Conservation (phyloP, 1,139 yeast species). For the Candida pseudocylindracea region DNA sequence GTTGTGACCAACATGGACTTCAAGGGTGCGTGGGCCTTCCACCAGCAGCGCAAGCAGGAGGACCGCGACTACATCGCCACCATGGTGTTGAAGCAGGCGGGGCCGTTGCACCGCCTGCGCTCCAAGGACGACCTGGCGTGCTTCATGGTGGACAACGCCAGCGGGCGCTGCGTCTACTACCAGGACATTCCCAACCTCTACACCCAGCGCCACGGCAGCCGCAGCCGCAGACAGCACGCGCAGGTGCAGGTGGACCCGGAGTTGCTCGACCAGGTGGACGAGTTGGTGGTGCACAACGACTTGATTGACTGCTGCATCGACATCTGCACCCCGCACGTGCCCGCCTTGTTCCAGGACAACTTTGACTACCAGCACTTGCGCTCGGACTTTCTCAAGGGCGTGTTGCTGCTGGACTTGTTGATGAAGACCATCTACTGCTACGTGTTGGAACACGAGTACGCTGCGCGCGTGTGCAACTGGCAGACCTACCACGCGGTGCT, state of each 20-base stretch:
- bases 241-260: conserved; percentile 67
- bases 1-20: conserved; percentile 83
- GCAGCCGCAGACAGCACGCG: conserved; percentile 9
- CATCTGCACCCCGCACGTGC: conserved; percentile 86
- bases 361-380: conserved; percentile 82
- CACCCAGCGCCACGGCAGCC: conserved; percentile 7
- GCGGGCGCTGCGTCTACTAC: conserved; percentile 63
- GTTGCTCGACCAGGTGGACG: conserved; percentile 47
- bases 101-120: conserved; percentile 71
- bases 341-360: conserved; percentile 87
- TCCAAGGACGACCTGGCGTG: conserved; percentile 66
- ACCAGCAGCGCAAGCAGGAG: conserved; percentile 39
- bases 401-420: conserved; percentile 70
- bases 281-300: conserved; percentile 67
- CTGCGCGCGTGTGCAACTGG: conserved; percentile 87
- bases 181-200: conserved; percentile 51
- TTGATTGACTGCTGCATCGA: conserved; percentile 92
- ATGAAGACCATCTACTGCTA: conserved; percentile 85
- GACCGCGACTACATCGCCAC: conserved; percentile 89
- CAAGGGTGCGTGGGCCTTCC: conserved; percentile 47
- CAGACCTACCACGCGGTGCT: conserved; percentile 81
- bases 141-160: conserved; percentile 53
- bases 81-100: conserved; percentile 75
- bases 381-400: conserved; percentile 77
- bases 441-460: conserved; percentile 41